A percentile compares a stretch with the other conserved stretches of the same genome.
Conservation (phyloP, 306 rosid species). For the Ormosia emarginata region DNA sequence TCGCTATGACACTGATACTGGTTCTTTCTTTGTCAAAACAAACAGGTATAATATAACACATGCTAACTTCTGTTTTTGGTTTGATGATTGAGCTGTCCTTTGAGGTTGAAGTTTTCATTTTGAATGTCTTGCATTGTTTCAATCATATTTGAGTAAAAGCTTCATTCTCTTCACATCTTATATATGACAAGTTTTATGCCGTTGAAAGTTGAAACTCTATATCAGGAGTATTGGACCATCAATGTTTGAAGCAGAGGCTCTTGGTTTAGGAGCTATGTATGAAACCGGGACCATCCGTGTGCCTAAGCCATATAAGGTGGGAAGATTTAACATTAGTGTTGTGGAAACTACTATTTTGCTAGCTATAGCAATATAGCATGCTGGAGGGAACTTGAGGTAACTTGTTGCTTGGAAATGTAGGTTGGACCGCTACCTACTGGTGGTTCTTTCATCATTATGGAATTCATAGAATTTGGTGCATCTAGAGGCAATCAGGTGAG, state of each 20-base stretch:
- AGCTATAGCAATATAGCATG: not conserved
- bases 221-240: slow-evolving; percentile 88
- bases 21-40: slow-evolving; percentile 89
- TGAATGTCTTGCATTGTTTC: not conserved
- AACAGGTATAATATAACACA: slow-evolving; percentile 55
- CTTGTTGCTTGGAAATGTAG: slow-evolving; percentile 48
- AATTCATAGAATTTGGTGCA: slow-evolving; percentile 75
- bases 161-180: not conserved
- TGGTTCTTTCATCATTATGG: slow-evolving; percentile 95
- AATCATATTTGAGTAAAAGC: not conserved
- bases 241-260: slow-evolving; percentile 97
- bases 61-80: not conserved
- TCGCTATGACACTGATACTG: slow-evolving; percentile 81
- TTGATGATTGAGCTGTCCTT: not conserved
- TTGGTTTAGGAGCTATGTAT: slow-evolving; percentile 88
- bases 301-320: slow-evolving; percentile 89
- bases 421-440: slow-evolving; percentile 80
- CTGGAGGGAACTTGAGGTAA: slow-evolving; percentile 14
- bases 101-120: not conserved
- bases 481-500: slow-evolving; percentile 83
- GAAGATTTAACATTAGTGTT: slow-evolving; percentile 10
- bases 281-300: slow-evolving; percentile 71
- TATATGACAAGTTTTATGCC: not conserved
- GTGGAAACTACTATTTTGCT: not conserved
- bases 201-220: slow-evolving; percentile 38